These are phyloP conservation scores for Xylaria sp. DNA, from an alignment of 2,329 filamentous ascomycete genomes.

Conservation along the genomic window DNA sequence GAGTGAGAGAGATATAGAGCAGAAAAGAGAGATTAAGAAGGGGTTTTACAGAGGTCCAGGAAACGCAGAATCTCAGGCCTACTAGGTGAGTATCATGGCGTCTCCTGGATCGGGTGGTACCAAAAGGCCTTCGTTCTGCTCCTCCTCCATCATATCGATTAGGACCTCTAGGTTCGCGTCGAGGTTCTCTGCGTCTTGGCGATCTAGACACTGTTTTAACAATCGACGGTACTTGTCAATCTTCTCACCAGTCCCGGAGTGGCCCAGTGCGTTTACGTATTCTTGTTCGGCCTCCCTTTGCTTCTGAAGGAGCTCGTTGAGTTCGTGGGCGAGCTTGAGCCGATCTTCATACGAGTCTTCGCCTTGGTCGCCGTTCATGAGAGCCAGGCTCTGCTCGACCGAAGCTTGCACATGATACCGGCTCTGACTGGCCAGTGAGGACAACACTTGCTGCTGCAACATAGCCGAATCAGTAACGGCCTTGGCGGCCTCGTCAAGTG, in stretches of 20 bases:
- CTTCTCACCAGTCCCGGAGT: constrained; percentile 66
- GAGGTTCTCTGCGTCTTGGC: constrained; percentile 61
- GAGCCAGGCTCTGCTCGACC: constrained; percentile 46
- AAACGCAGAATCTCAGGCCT: not conserved
- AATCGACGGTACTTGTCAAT: constrained; percentile 68
- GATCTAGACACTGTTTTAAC: constrained; percentile 62
- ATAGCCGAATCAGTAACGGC: constrained; percentile 47
- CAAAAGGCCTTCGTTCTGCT: constrained; percentile 41
- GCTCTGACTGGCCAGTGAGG: constrained; percentile 48
- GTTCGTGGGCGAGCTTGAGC: constrained; percentile 51
- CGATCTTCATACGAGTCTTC: constrained; percentile 51
- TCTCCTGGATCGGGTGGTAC: constrained; percentile 20
- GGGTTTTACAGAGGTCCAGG: not conserved
- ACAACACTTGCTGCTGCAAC: constrained; percentile 45
- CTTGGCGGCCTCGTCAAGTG: constrained; percentile 49
- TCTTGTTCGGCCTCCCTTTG: constrained; percentile 59
- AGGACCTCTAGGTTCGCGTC: constrained; percentile 58
- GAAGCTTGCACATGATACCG: constrained; percentile 47
- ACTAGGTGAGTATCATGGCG: constrained; percentile 27
- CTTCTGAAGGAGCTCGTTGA: constrained; percentile 52
- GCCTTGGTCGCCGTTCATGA: constrained; percentile 44
- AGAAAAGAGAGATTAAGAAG: not conserved
- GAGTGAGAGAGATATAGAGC: not conserved
- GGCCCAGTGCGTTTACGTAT: constrained; percentile 62
- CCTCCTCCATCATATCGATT: constrained; percentile 60